Percentiles rank a stretch among this genome's conserved stretches.
Conservation (phyloP, 2,329 filamentous ascomycete species). For the Dothidotthia symphoricarpi region DNA sequence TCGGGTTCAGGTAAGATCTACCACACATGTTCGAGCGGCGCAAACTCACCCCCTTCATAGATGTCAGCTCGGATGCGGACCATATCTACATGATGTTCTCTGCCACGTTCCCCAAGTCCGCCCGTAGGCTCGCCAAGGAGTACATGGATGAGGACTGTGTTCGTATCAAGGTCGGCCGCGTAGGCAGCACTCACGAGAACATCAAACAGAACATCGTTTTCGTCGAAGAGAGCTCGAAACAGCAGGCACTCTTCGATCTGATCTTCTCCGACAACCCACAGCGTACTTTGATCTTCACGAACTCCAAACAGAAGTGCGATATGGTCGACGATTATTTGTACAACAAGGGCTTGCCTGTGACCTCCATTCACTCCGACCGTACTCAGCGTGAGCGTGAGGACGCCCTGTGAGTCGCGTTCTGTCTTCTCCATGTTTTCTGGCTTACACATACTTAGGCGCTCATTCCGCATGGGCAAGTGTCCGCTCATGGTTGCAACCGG, state of each 20-base stretch:
- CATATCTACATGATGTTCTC: constrained; percentile 81
- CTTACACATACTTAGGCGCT: constrained; percentile 51
- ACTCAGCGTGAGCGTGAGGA: constrained; percentile 91
- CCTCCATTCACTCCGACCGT: constrained; percentile 83
- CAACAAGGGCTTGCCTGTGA: constrained; percentile 75
- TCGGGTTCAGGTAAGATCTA: constrained; percentile 68
- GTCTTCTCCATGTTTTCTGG: too few relatives aligned
- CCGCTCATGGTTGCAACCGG: constrained; percentile 86
- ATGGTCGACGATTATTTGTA: constrained; percentile 84
- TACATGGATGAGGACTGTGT: constrained; percentile 73
- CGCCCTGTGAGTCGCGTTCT: constrained; percentile 60
- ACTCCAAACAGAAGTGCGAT: constrained; percentile 74
- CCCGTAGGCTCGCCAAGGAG: constrained; percentile 72
- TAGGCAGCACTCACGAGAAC: constrained; percentile 78
- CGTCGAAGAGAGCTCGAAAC: constrained; percentile 66
- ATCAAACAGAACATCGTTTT: constrained; percentile 74
- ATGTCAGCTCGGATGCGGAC: constrained; percentile 74
- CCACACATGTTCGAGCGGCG: neutral
- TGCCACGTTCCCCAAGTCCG: constrained; percentile 82
- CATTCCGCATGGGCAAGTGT: constrained; percentile 71
- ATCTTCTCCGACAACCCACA: constrained; percentile 67
- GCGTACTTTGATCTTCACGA: constrained; percentile 88
- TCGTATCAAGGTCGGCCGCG: constrained; percentile 81
- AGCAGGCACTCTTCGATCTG: constrained; percentile 67
- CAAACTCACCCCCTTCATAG: constrained; percentile 28